Base-by-base conservation (phyloP, 1,284 basidiomycete genomes). In the Moesziomyces globuligerus region DNA sequence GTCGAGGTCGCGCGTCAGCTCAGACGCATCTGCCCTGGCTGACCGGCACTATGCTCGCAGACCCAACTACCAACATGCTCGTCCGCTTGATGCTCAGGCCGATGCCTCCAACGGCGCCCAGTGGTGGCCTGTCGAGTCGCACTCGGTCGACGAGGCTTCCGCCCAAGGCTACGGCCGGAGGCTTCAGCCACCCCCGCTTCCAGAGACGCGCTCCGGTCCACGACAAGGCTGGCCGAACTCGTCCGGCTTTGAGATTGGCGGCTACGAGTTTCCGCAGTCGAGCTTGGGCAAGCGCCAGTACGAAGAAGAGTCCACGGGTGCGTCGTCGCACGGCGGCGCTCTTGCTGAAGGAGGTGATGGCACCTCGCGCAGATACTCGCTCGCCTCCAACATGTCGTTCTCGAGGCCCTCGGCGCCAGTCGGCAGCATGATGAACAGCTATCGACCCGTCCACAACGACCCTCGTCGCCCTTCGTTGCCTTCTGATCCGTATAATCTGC, bases 201-300 rank as follows among this genome's bases (percentile, higher is more conserved):
- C 68, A 2, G 68, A 71, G 47, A 66, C 68, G 3, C 61, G 68
- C 43, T 58, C 58, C 1, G 38, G 36, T 7, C 23, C 48, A 17
- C 61, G 68, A 43, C 53, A 54, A 0, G 37, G 36, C 23, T 71
- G 62, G 68, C 40, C 56, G 26, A 65, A 56, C 21, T 25, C 54
- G 17, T 38, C 56, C 34, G 64, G 64, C n/a, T 50, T 72, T n/a
- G 69, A 72, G 36, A 59, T 55, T 21, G 44, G 53, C 43, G 39
- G 50, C 32, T 72, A 72, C 52, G 70, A 72, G 25, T 72, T 68
- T 40, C 65, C 70, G 21, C 56, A 51, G 40, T 60, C 50, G 26
- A 53, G 28, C 7, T 20, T 72, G 38, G 70, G 70, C 38, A 72
- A 72, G 53, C 70, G 65, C 17, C 46, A 52, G 37, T 64, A 72